A percentile compares a stretch with the other conserved stretches of the same genome.
Conservation (phyloP, 208 protist genomes). For the Jaenimonas drosophilae region DNA sequence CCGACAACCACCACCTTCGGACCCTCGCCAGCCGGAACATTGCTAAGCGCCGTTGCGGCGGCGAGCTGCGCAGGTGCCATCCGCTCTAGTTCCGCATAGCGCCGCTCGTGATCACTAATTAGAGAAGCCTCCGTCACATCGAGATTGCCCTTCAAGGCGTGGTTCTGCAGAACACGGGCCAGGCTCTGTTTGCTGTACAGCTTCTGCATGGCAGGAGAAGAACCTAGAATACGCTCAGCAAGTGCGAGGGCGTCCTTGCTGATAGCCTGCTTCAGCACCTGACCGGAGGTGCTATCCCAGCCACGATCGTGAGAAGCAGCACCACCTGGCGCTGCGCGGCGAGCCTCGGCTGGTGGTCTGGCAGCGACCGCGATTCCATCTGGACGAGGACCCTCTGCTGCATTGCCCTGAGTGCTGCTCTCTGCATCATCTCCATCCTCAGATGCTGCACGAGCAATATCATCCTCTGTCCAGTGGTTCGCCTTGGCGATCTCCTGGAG, state of each 20-base stretch:
- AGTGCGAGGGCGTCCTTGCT: conserved; percentile 62
- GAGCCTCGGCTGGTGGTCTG: conserved; percentile 5
- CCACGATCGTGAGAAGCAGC: conserved; percentile 36
- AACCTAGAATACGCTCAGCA: conserved; percentile 77
- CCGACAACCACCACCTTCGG: conserved; percentile 3
- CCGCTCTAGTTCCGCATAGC: not conserved
- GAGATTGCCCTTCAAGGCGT: conserved; percentile 38
- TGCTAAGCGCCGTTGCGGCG: not conserved
- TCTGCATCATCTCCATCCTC: conserved; percentile 18
- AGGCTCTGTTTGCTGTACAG: conserved; percentile 83
- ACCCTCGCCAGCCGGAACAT: conserved; percentile 3
- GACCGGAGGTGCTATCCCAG: conserved; percentile 37
- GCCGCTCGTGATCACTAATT: no score
- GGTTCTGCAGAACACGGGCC: conserved; percentile 67
- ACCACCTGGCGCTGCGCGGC: conserved; percentile 15
- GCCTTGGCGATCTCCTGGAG: conserved; percentile 66
- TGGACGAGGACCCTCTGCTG: conserved; percentile 4
- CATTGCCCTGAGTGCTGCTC: not conserved
- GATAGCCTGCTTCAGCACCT: conserved; percentile 63
- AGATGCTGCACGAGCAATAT: conserved; percentile 30
- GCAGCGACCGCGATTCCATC: not conserved
- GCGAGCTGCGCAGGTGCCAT: conserved; percentile 3
- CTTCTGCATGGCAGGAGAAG: conserved; percentile 72
- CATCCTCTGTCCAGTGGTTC: conserved; percentile 68
- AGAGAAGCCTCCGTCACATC: conserved; percentile 31